Evolutionary conservation across 164 flowering plant genomes (phyloP).

Genomic region (Taxillus chinensis): DNA sequence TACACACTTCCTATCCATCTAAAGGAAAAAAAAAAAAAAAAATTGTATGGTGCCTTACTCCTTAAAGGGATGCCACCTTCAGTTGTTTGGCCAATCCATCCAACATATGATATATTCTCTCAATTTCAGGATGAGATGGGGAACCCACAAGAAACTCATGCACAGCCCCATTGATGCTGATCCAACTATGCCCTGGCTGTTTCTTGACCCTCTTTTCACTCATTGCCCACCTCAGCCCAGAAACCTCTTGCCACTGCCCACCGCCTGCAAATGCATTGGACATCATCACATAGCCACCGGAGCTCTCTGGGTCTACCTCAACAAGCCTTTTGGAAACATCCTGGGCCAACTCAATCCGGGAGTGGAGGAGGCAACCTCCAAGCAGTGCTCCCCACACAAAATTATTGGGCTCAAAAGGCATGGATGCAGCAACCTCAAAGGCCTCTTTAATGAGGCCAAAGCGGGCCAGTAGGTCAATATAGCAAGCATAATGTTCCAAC

Average conservation of each 20-base stretch:
- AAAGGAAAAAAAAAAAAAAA: no score
- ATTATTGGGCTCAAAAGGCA: slow-evolving; percentile 50
- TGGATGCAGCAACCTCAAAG: slow-evolving; percentile 30
- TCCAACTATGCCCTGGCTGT: slow-evolving; percentile 11
- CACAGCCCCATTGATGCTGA: slow-evolving; percentile 1
- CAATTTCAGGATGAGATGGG: not conserved
- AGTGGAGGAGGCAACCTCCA: slow-evolving; percentile 48
- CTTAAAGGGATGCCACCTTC: not conserved
- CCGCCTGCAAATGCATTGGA: slow-evolving; percentile 50
- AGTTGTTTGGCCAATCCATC: not conserved
- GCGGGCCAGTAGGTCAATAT: slow-evolving; percentile 54
- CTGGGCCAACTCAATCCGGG: slow-evolving; percentile 28
- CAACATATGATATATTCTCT: not conserved
- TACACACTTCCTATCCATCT: no score
- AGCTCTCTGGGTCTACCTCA: slow-evolving; percentile 37
- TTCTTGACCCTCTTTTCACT: slow-evolving; percentile 17
- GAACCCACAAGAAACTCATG: slow-evolving; percentile 2
- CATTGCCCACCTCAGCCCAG: slow-evolving; percentile 26
- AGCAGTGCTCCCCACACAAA: slow-evolving; percentile 67
- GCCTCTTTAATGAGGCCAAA: slow-evolving; percentile 55
- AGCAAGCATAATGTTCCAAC: slow-evolving; percentile 59
- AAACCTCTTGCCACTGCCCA: slow-evolving; percentile 36
- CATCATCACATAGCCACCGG: slow-evolving; percentile 55
- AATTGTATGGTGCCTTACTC: no score
- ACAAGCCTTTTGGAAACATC: slow-evolving; percentile 34